These are phyloP conservation scores for Pittosporum tobira DNA, from an alignment of 129 eudicot genomes.

Conservation along the genomic window DNA sequence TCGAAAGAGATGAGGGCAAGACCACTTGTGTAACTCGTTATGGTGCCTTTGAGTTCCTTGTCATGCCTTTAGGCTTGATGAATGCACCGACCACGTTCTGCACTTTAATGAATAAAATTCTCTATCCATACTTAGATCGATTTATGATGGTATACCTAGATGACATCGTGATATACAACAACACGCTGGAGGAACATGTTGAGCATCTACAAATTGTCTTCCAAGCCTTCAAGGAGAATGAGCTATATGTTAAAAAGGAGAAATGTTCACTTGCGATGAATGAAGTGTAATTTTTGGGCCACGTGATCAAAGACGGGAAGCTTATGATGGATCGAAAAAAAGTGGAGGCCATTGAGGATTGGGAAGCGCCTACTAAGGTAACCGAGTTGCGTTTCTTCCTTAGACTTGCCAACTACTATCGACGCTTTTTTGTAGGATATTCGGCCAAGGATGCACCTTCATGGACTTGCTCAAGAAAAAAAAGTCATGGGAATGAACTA, in stretches of 20 bases:
- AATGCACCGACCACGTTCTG: too few relatives aligned
- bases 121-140: not conserved
- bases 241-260: conserved; percentile 11
- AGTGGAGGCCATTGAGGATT: conserved; percentile 4
- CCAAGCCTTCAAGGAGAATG: conserved; percentile 1
- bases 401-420: conserved; percentile 7
- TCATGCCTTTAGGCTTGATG: conserved; percentile 5
- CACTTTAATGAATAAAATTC: too few relatives aligned
- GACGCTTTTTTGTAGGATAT: not conserved
- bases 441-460: not conserved
- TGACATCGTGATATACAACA: conserved; percentile 3
- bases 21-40: too few relatives aligned
- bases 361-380: not conserved
- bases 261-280: conserved; percentile 11
- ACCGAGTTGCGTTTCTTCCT: not conserved
- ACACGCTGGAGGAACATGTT: conserved; percentile 1
- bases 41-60: conserved; percentile 12
- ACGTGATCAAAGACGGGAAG: not conserved
- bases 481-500: not conserved
- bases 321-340: conserved; percentile 10
- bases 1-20: conserved; percentile 10
- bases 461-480: conserved; percentile 2
- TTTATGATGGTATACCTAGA: conserved; percentile 12
- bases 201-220: not conserved
- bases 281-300: conserved; percentile 8